These are phyloP conservation scores for Fusarium chaquense DNA, from an alignment of 2,329 filamentous ascomycete species.

Conservation along the genomic window DNA sequence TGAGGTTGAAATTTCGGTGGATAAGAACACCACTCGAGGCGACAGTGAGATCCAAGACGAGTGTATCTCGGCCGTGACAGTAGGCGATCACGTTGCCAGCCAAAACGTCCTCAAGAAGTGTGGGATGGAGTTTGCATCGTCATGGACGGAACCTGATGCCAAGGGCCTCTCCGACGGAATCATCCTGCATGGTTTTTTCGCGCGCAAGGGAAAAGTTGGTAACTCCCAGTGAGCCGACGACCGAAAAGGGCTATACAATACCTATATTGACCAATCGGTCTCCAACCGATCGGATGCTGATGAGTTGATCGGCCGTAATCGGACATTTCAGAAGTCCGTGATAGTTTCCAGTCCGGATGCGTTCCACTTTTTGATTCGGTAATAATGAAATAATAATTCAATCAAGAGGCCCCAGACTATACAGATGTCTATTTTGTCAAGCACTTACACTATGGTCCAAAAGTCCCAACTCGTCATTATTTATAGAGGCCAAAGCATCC, in stretches of 20 bases:
- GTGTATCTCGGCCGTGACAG: slow-evolving; percentile 61
- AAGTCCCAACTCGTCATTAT: not conserved
- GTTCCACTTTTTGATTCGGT: slow-evolving; percentile 31
- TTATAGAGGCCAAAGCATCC: not conserved
- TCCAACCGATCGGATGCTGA: slow-evolving; percentile 5
- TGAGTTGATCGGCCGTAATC: slow-evolving; percentile 19
- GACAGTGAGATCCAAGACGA: slow-evolving; percentile 53
- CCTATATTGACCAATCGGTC: slow-evolving; percentile 22
- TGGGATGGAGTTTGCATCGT: slow-evolving; percentile 64
- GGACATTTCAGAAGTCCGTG: slow-evolving; percentile 43
- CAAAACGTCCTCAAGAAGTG: slow-evolving; percentile 67
- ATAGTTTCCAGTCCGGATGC: slow-evolving; percentile 34
- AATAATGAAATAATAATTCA: not conserved
- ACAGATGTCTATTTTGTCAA: not conserved
- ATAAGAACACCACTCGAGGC: slow-evolving; percentile 52
- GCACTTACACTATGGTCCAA: too few relatives aligned
- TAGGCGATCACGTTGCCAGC: slow-evolving; percentile 64
- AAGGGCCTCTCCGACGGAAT: slow-evolving; percentile 31
- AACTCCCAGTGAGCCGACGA: not conserved
- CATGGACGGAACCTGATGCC: slow-evolving; percentile 51
- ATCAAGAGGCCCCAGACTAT: not conserved
- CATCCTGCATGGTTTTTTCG: slow-evolving; percentile 46
- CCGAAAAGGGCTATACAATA: slow-evolving; percentile 13
- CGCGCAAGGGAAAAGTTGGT: slow-evolving; percentile 13
- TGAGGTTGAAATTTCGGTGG: slow-evolving; percentile 59